Evolutionary conservation across 2,329 filamentous ascomycete species (phyloP).

Genomic region (Xylariaceae sp.): DNA sequence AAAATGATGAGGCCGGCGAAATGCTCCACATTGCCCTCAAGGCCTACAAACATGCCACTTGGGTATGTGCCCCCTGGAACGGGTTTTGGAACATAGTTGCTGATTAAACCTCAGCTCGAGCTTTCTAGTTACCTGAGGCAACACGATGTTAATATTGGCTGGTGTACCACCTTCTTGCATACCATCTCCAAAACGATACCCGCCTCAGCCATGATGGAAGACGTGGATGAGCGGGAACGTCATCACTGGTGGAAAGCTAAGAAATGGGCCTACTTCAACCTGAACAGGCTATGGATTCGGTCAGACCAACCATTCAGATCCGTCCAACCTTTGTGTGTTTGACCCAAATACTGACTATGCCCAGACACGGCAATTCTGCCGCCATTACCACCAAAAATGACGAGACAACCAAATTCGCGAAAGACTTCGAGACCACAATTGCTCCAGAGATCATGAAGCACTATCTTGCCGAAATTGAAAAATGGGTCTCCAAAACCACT

Average conservation of each 20-base stretch:
- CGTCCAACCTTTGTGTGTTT: background rate
- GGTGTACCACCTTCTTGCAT: slow-evolving; percentile 92
- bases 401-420: slow-evolving; percentile 77
- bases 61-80: slow-evolving; percentile 55
- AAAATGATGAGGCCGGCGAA: slow-evolving; percentile 89
- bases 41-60: slow-evolving; percentile 97
- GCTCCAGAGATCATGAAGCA: slow-evolving; percentile 95
- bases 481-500: slow-evolving; percentile 90
- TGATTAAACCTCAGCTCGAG: slow-evolving; percentile 65
- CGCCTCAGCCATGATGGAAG: slow-evolving; percentile 72
- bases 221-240: slow-evolving; percentile 77
- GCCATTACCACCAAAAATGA: slow-evolving; percentile 71
- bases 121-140: slow-evolving; percentile 73
- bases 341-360: slow-evolving; percentile 22
- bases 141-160: slow-evolving; percentile 81
- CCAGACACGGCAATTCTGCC: slow-evolving; percentile 82
- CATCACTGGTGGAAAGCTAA: slow-evolving; percentile 99
- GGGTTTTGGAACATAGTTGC: slow-evolving; percentile 10
- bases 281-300: slow-evolving; percentile 93
- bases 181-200: slow-evolving; percentile 85
- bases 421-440: slow-evolving; percentile 85
- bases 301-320: slow-evolving; percentile 34
- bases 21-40: slow-evolving; percentile 96
- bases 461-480: slow-evolving; percentile 91
- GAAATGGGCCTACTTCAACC: slow-evolving; percentile 98